A percentile compares a stretch with the other conserved stretches of the same genome.
Evolutionary conservation across 2,329 filamentous ascomycete genomes (phyloP).

Genomic region (Metarhizium sp.): DNA sequence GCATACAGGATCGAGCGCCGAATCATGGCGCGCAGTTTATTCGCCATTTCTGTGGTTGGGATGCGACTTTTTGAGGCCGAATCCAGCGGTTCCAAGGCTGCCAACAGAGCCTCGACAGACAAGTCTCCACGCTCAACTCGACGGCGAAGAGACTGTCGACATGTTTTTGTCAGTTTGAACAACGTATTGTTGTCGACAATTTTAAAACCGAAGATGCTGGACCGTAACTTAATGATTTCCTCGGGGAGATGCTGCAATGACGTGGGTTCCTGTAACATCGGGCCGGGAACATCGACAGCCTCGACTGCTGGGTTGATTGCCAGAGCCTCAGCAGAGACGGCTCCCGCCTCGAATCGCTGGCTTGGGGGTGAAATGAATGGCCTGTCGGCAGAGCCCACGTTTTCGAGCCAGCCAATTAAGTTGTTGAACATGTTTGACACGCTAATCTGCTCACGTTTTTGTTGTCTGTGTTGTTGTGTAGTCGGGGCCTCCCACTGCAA

Average conservation of each 20-base stretch:
- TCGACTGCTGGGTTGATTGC: background rate
- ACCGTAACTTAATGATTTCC: conserved; percentile 9
- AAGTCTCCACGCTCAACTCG: conserved; percentile 9
- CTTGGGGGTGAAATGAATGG: conserved; percentile 10
- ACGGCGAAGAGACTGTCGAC: conserved; percentile 8
- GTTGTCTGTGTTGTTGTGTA: conserved; percentile 16
- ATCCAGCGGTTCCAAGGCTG: conserved; percentile 13
- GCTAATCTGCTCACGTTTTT: conserved; percentile 12
- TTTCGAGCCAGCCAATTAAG: conserved; percentile 20
- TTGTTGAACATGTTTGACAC: conserved; percentile 14
- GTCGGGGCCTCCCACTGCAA: conserved; percentile 46
- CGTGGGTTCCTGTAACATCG: background rate
- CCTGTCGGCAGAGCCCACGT: conserved; percentile 10
- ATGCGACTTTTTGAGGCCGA: conserved; percentile 7
- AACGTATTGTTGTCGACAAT: conserved; percentile 3
- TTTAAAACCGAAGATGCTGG: conserved; percentile 5
- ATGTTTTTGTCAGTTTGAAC: conserved; percentile 3
- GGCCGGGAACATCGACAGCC: background rate
- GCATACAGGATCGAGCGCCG: conserved; percentile 11
- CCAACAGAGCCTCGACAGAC: conserved; percentile 6
- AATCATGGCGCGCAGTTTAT: conserved; percentile 11
- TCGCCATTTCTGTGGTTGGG: conserved; percentile 4
- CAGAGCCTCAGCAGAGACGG: conserved; percentile 5
- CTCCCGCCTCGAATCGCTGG: background rate
- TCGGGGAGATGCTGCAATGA: conserved; percentile 3